Evolutionary conservation across 495 filamentous ascomycete genomes (phyloP), one percentile per base, ranked within the genome.

Genomic region (Physcia stellaris): DNA sequence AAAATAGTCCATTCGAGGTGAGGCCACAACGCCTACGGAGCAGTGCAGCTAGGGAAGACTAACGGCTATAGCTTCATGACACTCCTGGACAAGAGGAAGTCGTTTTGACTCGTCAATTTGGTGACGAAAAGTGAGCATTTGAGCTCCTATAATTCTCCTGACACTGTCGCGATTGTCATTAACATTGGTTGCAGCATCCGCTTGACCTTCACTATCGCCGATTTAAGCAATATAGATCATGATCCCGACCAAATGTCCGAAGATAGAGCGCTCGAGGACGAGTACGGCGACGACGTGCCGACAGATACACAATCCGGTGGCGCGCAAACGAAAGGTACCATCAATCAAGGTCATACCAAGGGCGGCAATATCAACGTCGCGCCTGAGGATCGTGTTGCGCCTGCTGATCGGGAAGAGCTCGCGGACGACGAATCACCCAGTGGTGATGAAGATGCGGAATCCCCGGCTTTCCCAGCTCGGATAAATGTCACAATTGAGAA

Each of bases 151-250:
- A 18, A 16, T 32, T 22, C 2, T 17, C n/a, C 35, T 20, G 6
- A 37, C 35, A 49, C 58, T 28, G 55, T 45, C 4, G 29, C 32
- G 3, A 30, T 21, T 19, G 19, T 19, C 37, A 39, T 57, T 32
- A 56, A 18, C 13, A 9, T 13, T 1, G 13, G 2, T 18, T 22
- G n/a, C 45, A 94, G 85, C 46, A 93, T 99, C 66, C 78, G 77
- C 41, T 73, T 96, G 46, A 77, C 77, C 45, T 98, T 98, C 70
- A 90, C 86, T 46, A 86, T 94, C 55, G 77, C 83, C 47, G 92
- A 95, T 57, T 71, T 99, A 32, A 77, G 81, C 62, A 73, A 72
- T 64, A 63, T 79, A 51, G 71, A 80, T 39, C 63, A 75, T 38
- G 67, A 80, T 49, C 63, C 70, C 17, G 64, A 76, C 26, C 66